Evolutionary conservation across 306 rosid genomes (phyloP).

Genomic region (Ochetophila trinervis): DNA sequence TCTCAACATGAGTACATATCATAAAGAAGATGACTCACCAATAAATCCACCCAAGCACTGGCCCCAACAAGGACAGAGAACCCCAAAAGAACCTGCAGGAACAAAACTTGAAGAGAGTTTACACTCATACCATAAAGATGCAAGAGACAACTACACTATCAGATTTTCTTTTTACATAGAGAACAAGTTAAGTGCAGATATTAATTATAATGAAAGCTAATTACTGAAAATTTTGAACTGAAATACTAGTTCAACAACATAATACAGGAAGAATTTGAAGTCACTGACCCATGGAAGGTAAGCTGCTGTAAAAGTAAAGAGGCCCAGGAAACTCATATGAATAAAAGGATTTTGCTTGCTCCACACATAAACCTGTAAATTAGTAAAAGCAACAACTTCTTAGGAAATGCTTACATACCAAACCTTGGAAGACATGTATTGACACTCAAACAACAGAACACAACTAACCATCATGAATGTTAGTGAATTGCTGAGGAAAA

Average conservation of each 20-base stretch:
- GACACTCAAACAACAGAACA: constrained; percentile 1
- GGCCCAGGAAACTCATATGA: constrained; percentile 95
- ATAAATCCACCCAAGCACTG: constrained; percentile 93
- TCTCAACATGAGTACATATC: constrained; percentile 8
- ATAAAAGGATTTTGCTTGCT: constrained; percentile 98
- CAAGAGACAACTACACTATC: neutral
- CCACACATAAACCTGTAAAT: constrained; percentile 88
- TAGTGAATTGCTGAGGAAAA: constrained; percentile 91
- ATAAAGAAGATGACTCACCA: constrained; percentile 46
- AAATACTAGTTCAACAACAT: constrained; percentile 6
- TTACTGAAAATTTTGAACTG: constrained; percentile 3
- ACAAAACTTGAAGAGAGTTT: neutral
- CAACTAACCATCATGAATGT: constrained; percentile 90
- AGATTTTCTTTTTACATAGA: neutral
- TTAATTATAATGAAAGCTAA: neutral
- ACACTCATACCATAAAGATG: neutral
- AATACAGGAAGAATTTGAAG: constrained; percentile 7
- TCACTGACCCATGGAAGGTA: constrained; percentile 95
- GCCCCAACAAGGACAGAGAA: constrained; percentile 97
- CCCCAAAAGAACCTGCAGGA: constrained; percentile 75
- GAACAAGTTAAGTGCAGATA: neutral
- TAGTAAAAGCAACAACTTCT: constrained; percentile 7
- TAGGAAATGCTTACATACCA: neutral
- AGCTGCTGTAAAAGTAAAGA: constrained; percentile 89
- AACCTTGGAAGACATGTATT: constrained; percentile 8